phyloP scores from a whole-genome alignment of 2,329 filamentous ascomycete species.

The Phoma herbarum region DNA sequence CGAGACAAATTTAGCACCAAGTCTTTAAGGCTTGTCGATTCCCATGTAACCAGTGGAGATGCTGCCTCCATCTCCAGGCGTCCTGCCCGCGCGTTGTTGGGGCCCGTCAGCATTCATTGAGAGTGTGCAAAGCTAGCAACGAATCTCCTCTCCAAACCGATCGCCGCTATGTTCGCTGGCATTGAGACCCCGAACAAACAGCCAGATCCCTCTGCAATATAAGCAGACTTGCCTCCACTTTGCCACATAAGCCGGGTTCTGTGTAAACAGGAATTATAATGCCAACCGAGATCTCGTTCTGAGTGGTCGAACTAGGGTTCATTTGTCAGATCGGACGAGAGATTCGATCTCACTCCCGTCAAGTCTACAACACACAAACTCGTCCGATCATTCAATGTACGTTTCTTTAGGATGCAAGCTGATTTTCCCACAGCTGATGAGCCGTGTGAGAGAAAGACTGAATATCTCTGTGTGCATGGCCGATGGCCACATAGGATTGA shows the following conservation, averaged over 20 bases:
- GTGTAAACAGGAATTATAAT: neutral
- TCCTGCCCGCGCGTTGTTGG: neutral
- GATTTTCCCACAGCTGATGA: neutral
- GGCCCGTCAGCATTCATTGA: neutral
- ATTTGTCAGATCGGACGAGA: neutral
- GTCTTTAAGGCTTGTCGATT: neutral
- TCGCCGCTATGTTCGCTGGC: neutral
- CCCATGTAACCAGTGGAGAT: constrained; percentile 1
- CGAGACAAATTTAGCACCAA: neutral
- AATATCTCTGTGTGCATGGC: neutral
- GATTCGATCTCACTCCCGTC: neutral
- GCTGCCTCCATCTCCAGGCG: neutral
- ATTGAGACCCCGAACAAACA: neutral
- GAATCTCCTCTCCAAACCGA: neutral
- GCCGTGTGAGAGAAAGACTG: neutral
- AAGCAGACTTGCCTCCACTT: neutral
- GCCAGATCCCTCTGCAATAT: neutral
- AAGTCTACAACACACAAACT: neutral
- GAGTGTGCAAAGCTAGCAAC: neutral
- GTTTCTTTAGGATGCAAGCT: neutral
- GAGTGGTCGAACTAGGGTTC: neutral
- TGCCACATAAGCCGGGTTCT: neutral
- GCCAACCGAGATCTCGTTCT: neutral
- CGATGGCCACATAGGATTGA: neutral
- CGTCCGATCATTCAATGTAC: neutral